phyloP scores from a whole-genome alignment of 2,329 filamentous ascomycete genomes.

The Colletotrichum sansevieriae region DNA sequence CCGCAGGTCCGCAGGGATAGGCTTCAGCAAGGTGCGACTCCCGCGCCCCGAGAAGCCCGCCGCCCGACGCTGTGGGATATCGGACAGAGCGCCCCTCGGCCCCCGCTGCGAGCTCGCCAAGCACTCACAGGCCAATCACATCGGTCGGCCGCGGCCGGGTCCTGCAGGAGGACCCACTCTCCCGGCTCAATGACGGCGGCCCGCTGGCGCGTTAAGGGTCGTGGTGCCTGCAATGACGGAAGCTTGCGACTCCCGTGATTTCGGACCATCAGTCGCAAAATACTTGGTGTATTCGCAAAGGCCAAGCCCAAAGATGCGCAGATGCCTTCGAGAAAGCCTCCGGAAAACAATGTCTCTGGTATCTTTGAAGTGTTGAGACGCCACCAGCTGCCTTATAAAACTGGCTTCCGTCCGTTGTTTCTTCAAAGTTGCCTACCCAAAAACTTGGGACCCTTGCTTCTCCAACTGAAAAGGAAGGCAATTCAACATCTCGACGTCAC shows the following conservation, averaged over 20 bases:
- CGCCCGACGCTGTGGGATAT: constrained; percentile 9
- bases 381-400: constrained; percentile 3
- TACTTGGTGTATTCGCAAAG: neutral
- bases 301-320: neutral
- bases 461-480: neutral
- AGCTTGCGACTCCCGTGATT: neutral
- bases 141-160: neutral
- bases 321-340: neutral
- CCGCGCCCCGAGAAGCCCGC: constrained; percentile 36
- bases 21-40: neutral
- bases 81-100: constrained; percentile 12
- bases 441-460: neutral
- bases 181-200: neutral
- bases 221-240: neutral
- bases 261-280: neutral
- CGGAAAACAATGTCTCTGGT: neutral
- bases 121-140: constrained; percentile 21
- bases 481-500: neutral
- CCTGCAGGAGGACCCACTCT: constrained; percentile 1
- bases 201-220: constrained; percentile 6
- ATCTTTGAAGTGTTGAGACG: neutral
- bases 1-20: constrained; percentile 1
- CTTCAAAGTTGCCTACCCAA: neutral
- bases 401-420: constrained; percentile 28
- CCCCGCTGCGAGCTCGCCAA: constrained; percentile 26